Base-by-base conservation (phyloP, 2,329 filamentous ascomycete genomes). In the Sclerotinia subarctica region DNA sequence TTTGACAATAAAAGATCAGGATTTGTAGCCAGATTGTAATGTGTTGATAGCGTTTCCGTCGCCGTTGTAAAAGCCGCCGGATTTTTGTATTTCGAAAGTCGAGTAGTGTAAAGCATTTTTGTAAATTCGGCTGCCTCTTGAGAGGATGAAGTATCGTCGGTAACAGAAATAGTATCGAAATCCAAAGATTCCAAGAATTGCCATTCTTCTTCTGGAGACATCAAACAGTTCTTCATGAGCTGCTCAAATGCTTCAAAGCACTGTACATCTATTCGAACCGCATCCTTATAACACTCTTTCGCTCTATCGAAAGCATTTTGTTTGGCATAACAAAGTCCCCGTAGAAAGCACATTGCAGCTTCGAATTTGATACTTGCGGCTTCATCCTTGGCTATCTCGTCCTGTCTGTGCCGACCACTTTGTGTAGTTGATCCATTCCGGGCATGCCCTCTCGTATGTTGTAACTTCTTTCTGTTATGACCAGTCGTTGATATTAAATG, bases 201-300 rank as follows among this genome's bases (percentile, higher is more conserved):
- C 81, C 90, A 87, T 75, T 92, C 90, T 76, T 92, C 90, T 3
- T 86, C 84, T 0, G 90, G 90, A 59, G 87, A 88, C 87, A 99
- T 91, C 70, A 99, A 84, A 26, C 92, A 92, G 80, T 99, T 99
- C 81, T 93, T 93, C 89, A 98, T 97, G 67, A 99, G 86, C 81
- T 98, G 94, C 75, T 97, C 94, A 77, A 99, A 98, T 0, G 95
- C 95, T 79, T 99, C 95, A 77, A 97, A 98, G 80, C 95, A 99
- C 78, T 97, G 94, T 4, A 98, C 94, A 77, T 99, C 95, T 76
- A 99, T 97, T 70, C 92, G 88, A 57, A 98, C 93, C 2, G 95
- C 95, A 75, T 96, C 93, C 81, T 97, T 98, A 84, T 98, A 99
- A 81, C 95, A 98, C 75, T 98, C 94, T 78, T 97, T 97, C 64